Base-by-base conservation (phyloP, 495 filamentous ascomycete species). In the Letharia lupina region DNA sequence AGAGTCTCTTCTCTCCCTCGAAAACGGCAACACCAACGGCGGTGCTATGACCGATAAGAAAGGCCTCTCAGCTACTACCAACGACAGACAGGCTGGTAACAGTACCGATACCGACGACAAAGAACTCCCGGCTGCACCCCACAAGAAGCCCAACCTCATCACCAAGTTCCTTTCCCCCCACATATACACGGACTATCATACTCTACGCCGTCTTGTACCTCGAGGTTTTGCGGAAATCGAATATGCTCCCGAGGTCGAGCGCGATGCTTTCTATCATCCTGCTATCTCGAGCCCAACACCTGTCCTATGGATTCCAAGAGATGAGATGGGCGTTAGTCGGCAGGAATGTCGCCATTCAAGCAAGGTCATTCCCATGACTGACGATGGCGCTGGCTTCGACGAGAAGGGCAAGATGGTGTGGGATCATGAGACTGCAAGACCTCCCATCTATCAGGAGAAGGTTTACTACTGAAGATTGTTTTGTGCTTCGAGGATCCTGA, bases 301-400 rank as follows among this genome's bases (percentile, higher is more conserved):
- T 33, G 75, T 93, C 48, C 79, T 97, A 39, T 96, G 93, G 93
- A 87, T 97, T 65, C 90, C 91, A 9, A 80, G 81, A 60, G 93
- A 97, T 71, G 75, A 81, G 2, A 78, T 87, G 65, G 93, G 93
- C 60, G 81, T 96, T 50, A 89, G 85, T 52, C 81, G 80, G 74
- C 87, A 93, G 76, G 93, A 96, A 79, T 78, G 92, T 58, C 78
- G 78, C 23, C 87, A 92, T 71, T 89, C 87, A 20, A 77, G 79
- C 69, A 83, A 82, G 66, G 86, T 89, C 50, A 88, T 96, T 59
- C 82, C 84, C 6, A 92, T 91, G 68, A 91, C 89, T 0, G 91
- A 97, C 75, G 88, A 95, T 72, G 90, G 88, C 33, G 89, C 91
- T 45, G 85, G 80, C 68, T 77, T 97, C 59, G 86, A 91, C 72